Evolutionary conservation across 495 filamentous ascomycete species (phyloP), one percentile per base, ranked within the genome.

Genomic region (Penicillium steckii): DNA sequence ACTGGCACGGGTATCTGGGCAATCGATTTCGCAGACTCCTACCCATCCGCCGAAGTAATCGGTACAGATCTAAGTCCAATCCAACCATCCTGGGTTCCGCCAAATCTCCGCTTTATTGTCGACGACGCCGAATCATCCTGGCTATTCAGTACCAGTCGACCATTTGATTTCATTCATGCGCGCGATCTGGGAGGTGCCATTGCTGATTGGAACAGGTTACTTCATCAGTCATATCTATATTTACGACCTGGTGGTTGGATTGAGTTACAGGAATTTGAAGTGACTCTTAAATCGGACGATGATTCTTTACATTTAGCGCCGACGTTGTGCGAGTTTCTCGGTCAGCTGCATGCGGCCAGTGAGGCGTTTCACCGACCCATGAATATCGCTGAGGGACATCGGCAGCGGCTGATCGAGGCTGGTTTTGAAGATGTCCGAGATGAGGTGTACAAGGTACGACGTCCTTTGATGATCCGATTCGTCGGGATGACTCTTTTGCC

Each of bases 1-100:
- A 89, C 85, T 1, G 87, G 86, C 2, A 79, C 76, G 3, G 76
- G 85, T 26, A 83, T 85, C 27, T 87, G 83, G 82, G 81, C 81
- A 27, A 80, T 85, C 47, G 82, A 79, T 60, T 82, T 65, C 21
- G 61, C 78, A n/a, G 84, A 88, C 54, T 47, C 68, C 17, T 83
- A 79, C 56, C 78, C 80, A 18, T 56, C 69, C 52, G 72, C 83
- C 9, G 78, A 78, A 45, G 68, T 88, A 4, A 51, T 56, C 23
- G 53, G 56, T 18, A 65, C 59, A n/a, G 56, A 66, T 43, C 59
- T 55, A 46, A 82, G 64, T 48, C 63, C 57, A 19, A 64, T 68
- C 50, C 63, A 64, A 27, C 58, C 60, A 25, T 65, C 65, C 13
- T 64, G 73, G 69, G 70, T 74, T 5, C 75, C 77, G 18, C 72